phyloP scores from a whole-genome alignment of 805 yeast species.

The Pichia pseudocactophila region DNA sequence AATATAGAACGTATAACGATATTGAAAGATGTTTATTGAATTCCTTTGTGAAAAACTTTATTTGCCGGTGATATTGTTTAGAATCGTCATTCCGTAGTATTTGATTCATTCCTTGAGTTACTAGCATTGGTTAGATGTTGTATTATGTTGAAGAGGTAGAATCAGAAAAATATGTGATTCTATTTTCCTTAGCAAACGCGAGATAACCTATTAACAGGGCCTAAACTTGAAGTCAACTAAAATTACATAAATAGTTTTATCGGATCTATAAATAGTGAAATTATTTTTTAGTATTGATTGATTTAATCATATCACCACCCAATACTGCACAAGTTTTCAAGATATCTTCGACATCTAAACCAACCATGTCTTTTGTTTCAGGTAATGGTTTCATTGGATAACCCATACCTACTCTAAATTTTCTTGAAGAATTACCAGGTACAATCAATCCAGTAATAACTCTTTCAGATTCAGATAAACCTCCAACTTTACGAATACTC shows the following conservation, averaged over 20 bases:
- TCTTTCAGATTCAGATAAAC: conserved; percentile 42
- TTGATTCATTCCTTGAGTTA: conserved; percentile 2
- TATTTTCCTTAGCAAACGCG: too few relatives aligned
- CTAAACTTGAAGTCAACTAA: too few relatives aligned
- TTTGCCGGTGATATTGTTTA: conserved; percentile 1
- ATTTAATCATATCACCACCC: conserved; percentile 53
- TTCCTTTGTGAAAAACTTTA: background rate
- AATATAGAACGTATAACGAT: conserved; percentile 4
- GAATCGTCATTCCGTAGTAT: conserved; percentile 1
- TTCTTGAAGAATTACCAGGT: conserved; percentile 53
- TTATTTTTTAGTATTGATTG: conserved; percentile 4
- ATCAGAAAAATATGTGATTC: too few relatives aligned
- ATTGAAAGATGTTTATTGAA: conserved; percentile 3
- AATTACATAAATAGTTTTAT: too few relatives aligned
- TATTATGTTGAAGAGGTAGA: too few relatives aligned
- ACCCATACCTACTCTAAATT: conserved; percentile 74
- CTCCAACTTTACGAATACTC: conserved; percentile 44
- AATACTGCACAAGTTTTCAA: conserved; percentile 21
- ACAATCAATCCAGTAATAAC: conserved; percentile 76
- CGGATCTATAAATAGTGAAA: background rate
- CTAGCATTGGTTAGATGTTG: conserved; percentile 1
- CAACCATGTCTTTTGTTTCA: conserved; percentile 43
- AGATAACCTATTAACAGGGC: too few relatives aligned
- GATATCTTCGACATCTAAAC: conserved; percentile 17
- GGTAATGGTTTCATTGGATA: conserved; percentile 59